Base-by-base conservation (phyloP, 2,329 filamentous ascomycete genomes). In the Hypoxylon sp. region DNA sequence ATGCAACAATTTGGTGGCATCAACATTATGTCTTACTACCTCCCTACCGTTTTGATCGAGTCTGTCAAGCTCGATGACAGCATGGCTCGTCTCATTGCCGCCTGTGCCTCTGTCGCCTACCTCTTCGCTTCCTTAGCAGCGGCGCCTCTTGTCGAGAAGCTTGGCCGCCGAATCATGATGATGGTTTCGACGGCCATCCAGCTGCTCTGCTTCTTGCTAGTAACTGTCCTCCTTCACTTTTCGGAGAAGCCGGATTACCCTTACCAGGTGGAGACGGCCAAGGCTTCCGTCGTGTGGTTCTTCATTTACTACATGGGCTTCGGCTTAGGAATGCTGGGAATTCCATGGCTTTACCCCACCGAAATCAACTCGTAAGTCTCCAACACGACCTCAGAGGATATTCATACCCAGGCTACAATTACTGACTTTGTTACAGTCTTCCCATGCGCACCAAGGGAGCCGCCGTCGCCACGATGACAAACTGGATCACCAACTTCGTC, bases 51-150 rank as follows among this genome's bases (percentile, higher is more conserved):
- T 0, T 72, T 87, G 3, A 85, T 85, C 48, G 71, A 81, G 30
- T 85, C 82, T 0, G 83, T 87, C 4, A 81, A 82, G 1, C 78
- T 87, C 8, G 75, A 75, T 6, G 80, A 85, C 26, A 79, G 72
- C 16, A 80, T 84, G 73, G 81, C 84, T 1, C 80, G 84, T 8
- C 75, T 87, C 0, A 78, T 87, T 24, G 80, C 84, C 0, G 84
- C 84, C 1, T 83, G 80, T 66, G 86, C 59, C 11, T 75, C 73
- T 0, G 68, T 72, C 11, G 65, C 69, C 1, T 75, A 75, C 42
- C 59, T 75, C 9, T 57, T 74, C 42, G 59, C 73, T 4, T 67
- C 75, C 1, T 52, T 74, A 2, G 42, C 69, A 3, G 74, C 75
- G 1, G 70, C 73, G 7, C 73, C 72, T 6, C 63, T 76, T 7